Base-by-base conservation (phyloP, 140 eudicot species). In the Anethum foeniculum region DNA sequence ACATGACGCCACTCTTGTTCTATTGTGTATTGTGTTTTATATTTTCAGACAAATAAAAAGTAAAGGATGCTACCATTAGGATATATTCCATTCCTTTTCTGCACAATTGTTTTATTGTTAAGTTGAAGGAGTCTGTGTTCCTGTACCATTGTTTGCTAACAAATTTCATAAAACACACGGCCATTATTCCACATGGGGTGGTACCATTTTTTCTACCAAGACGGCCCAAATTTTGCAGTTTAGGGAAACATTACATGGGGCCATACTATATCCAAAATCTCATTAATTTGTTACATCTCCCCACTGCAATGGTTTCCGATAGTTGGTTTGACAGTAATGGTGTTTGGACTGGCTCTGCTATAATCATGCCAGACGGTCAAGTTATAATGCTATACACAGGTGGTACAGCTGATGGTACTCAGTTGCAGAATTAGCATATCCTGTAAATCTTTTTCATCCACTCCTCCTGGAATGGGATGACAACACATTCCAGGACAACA, bases 181-280 rank as follows among this genome's bases (percentile, higher is more conserved):
- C 98, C 98, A 79, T 82, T 93, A 38, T 88, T 83, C 76, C 88
- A 93, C 85, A 81, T 83, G 90, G 98, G 98, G 2, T 90, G 96
- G 96, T 92, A 92, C 81, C 98, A 94, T 79, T 38, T 94, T 3
- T 94, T 94, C 88, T 94, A 92, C 80, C 98, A 94, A 74, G 90
- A 92, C 85, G 89, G 91, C 81, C 97, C 97, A 9, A 89, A 92
- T 81, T 84, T 96, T 2, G 96, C 98, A 1, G 85, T 89, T 5
- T 92, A 97, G 98, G 98, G 95, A 12, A 94, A 89, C 83, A 94
- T 94, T 54, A 86, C 95, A 4, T 94, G 98, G 97, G 98, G 93
- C 79, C 98, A 94, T 67, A 97, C 98, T 0, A 85, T 90, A 2
- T 94, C 97, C 44, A 85, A 46, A 77, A 92, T 79, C 84, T 89